Evolutionary conservation across 2,329 filamentous ascomycete species (phyloP).

Genomic region (Hymenoscyphus fructigenus): DNA sequence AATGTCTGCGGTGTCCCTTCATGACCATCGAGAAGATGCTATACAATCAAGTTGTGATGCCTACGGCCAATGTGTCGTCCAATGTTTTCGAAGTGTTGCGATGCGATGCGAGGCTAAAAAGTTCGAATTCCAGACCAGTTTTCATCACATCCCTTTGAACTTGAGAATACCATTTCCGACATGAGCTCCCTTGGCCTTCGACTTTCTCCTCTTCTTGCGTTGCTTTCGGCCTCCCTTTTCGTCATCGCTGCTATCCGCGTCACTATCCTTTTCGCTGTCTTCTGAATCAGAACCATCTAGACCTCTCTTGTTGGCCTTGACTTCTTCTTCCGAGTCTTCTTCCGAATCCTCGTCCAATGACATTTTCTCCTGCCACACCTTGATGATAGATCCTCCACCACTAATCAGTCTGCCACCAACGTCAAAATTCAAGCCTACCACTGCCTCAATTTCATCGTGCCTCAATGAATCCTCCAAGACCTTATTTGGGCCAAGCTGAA

Average conservation of each 20-base stretch:
- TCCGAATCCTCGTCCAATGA: constrained; percentile 50
- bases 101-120: neutral
- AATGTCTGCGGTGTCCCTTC: neutral
- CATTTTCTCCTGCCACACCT: constrained; percentile 83
- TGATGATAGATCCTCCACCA: constrained; percentile 80
- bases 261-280: constrained; percentile 27
- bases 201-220: constrained; percentile 34
- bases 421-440: constrained; percentile 81
- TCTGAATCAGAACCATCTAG: constrained; percentile 26
- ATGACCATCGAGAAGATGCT: neutral
- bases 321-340: constrained; percentile 47
- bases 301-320: constrained; percentile 35
- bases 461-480: constrained; percentile 59
- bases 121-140: neutral
- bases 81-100: neutral
- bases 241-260: constrained; percentile 28
- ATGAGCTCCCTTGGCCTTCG: constrained; percentile 34
- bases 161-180: constrained; percentile 34
- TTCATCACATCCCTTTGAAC: constrained; percentile 32
- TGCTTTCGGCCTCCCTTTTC: constrained; percentile 28
- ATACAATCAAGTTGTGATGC: neutral
- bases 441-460: constrained; percentile 86
- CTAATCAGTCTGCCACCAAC: constrained; percentile 83
- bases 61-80: neutral
- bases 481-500: constrained; percentile 72